Evolutionary conservation across 2,329 filamentous ascomycete species (phyloP), one percentile per base, ranked within the genome.

Genomic region (Colletotrichum horii): DNA sequence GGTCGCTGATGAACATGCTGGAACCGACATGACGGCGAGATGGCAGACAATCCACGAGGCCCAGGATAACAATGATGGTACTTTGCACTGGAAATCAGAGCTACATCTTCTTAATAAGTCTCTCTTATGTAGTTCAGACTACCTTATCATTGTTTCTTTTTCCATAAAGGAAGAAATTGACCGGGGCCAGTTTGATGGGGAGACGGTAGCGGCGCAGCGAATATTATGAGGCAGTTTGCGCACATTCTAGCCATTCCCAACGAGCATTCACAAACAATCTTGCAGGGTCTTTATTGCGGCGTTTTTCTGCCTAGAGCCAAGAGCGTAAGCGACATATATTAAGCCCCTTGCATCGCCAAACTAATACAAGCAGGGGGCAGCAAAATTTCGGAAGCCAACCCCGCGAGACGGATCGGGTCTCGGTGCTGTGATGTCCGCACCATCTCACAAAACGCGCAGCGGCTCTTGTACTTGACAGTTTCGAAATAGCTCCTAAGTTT

Each of bases 91-190:
- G 43, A 11, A 24, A 3, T 22, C n/a, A 22, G 2, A 6, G 12
- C 43, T 22, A 22, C 14, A 1, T 52, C 6, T 22, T 24, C n/a
- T 4, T 9, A 22, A 0, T 8, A 22, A 14, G 6, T 14, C 1
- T 8, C 43, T 8, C 6, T 52, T 52, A 22, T 52, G n/a, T 52
- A 52, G 11, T 8, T 4, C 19, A n/a, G n/a, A n/a, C n/a, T n/a
- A 22, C 11, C 3, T 5, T 4, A 3, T 14, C 6, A 6, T 22
- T 8, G n/a, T 3, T 22, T 52, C 11, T 22, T 52, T 52, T 14
- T 1, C n/a, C n/a, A 14, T 14, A 14, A 11, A 52, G 11, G 43
- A 52, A 52, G 3, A 22, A 52, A 52, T 14, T 9, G 6, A 11
- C n/a, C 6, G 4, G n/a, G 11, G n/a, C 11, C 2, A n/a, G 22